phyloP scores from a whole-genome alignment of 2,329 filamentous ascomycete genomes.

The Juglanconis oblonga region DNA sequence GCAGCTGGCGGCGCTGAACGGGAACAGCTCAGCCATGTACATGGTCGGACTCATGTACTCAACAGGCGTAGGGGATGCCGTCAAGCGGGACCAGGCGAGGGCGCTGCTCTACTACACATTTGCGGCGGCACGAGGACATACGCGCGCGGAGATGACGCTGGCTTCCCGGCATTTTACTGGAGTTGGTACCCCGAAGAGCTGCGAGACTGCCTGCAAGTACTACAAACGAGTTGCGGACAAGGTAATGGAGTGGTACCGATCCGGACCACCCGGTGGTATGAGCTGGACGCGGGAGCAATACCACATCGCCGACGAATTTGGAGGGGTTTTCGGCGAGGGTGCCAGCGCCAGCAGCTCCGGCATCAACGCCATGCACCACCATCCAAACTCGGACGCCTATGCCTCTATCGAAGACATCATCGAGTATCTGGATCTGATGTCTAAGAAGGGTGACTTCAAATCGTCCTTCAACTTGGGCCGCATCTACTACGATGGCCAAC shows the following conservation, averaged over 20 bases:
- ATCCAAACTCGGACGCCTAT: constrained; percentile 74
- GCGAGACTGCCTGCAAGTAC: constrained; percentile 79
- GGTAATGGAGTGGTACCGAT: constrained; percentile 81
- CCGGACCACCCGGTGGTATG: constrained; percentile 86
- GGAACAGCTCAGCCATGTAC: constrained; percentile 89
- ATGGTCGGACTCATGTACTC: constrained; percentile 97
- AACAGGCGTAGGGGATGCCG: constrained; percentile 79
- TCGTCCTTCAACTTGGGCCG: constrained; percentile 83
- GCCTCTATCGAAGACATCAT: constrained; percentile 90
- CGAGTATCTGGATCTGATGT: constrained; percentile 88
- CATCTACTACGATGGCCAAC: constrained; percentile 83
- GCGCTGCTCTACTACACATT: constrained; percentile 93
- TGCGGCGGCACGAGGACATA: constrained; percentile 79
- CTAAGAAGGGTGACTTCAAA: constrained; percentile 83
- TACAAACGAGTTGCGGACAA: constrained; percentile 95
- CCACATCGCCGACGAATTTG: constrained; percentile 83
- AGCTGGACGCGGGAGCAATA: constrained; percentile 74
- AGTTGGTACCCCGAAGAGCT: constrained; percentile 81
- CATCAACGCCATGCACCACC: constrained; percentile 71
- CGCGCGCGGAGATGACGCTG: constrained; percentile 87
- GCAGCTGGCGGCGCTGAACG: constrained; percentile 69
- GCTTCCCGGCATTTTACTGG: constrained; percentile 83
- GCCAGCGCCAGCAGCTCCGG: constrained; percentile 89
- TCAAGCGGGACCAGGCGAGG: constrained; percentile 83
- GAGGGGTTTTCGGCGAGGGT: constrained; percentile 92